Conservation (phyloP, 83 land plant genomes). For the Diphasiastrum complanatum region DNA sequence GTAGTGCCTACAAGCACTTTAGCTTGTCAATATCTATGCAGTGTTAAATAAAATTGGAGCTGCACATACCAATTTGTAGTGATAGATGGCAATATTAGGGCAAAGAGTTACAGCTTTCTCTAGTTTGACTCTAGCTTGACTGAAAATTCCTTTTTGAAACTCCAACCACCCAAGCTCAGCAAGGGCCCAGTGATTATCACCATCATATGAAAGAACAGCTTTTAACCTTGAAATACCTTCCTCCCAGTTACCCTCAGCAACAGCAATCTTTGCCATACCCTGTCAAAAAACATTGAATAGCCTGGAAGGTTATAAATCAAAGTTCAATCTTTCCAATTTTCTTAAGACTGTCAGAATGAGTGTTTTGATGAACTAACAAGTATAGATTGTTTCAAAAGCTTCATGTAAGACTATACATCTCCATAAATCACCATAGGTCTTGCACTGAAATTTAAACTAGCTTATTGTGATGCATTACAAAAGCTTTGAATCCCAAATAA, state of each 20-base stretch:
- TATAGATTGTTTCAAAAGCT: no score
- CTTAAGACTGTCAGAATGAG: background rate
- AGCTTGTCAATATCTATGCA: background rate
- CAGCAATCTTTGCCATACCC: constrained; percentile 26
- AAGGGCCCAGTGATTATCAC: constrained; percentile 32
- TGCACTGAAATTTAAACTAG: no score
- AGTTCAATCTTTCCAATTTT: background rate
- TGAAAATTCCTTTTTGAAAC: constrained; percentile 21
- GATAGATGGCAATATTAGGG: constrained; percentile 25
- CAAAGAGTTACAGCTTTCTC: constrained; percentile 28
- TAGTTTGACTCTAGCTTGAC: constrained; percentile 20
- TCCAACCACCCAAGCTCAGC: constrained; percentile 41
- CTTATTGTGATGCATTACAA: no score
- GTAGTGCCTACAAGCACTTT: background rate
- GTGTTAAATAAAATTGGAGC: background rate
- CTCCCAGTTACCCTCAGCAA: constrained; percentile 17
- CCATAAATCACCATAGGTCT: no score
- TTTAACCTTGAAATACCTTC: constrained; percentile 19
- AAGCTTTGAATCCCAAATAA: no score
- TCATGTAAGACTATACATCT: no score
- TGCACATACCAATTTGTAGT: constrained; percentile 33
- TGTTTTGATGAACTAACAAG: background rate
- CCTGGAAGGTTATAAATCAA: background rate
- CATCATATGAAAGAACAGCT: constrained; percentile 14
- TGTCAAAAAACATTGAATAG: constrained; percentile 5